Evolutionary conservation across 208 protist genomes (phyloP).

Genomic region (Angomonas deanei): DNA sequence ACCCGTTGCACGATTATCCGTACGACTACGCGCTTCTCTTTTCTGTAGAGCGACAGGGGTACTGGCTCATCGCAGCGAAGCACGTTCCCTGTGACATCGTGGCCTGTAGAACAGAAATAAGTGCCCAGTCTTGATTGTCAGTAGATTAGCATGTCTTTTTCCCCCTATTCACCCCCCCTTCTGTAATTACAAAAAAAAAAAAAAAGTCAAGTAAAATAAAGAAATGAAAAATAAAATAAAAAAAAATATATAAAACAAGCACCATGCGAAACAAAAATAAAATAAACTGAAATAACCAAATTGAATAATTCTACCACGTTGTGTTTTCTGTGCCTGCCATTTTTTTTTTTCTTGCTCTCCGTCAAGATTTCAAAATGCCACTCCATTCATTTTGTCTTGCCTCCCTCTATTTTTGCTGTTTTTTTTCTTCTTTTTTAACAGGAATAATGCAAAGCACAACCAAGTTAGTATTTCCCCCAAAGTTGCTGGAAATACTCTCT

Average conservation of each 20-base stretch:
- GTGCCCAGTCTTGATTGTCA: background rate
- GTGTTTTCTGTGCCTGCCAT: no score
- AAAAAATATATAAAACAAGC: no score
- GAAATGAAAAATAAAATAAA: no score
- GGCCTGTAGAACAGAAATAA: conserved; percentile 48
- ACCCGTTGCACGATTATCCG: conserved; percentile 72
- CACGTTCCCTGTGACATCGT: conserved; percentile 89
- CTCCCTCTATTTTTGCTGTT: conserved; percentile 6
- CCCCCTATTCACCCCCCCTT: no score
- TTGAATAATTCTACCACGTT: no score
- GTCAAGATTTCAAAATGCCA: no score
- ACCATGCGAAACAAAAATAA: no score
- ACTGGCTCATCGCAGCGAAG: conserved; percentile 82
- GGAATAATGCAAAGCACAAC: background rate
- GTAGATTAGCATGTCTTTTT: background rate
- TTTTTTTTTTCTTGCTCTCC: conserved; percentile 2
- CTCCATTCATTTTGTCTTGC: background rate
- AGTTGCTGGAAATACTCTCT: conserved; percentile 34
- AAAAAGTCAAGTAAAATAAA: no score
- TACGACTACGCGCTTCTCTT: conserved; percentile 86
- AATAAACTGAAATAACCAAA: no score
- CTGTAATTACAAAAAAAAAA: no score
- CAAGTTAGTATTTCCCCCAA: conserved; percentile 33
- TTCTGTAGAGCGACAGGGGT: conserved; percentile 77
- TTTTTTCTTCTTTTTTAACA: conserved; percentile 9